Percentiles rank a stretch among this genome's conserved stretches.
Conservation (phyloP, 306 rosid genomes). For the Argentina anserina region DNA sequence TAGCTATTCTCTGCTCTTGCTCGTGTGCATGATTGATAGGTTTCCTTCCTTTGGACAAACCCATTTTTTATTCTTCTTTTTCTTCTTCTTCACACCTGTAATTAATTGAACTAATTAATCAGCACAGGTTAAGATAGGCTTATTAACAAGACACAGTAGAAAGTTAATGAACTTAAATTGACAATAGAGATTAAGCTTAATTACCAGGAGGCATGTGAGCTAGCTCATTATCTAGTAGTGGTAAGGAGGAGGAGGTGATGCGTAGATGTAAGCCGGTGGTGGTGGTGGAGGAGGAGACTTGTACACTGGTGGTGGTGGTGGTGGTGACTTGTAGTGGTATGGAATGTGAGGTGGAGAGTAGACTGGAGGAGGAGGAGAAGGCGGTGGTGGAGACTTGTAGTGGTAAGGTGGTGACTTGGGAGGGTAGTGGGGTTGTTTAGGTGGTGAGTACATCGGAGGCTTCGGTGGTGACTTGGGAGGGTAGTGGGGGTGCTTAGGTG, state of each 20-base stretch:
- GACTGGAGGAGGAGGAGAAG: conserved; percentile 3
- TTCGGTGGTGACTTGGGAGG: conserved; percentile 23
- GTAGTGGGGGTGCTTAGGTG: background rate
- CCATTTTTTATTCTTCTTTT: conserved; percentile 29
- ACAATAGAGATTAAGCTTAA: conserved; percentile 19
- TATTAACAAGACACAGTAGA: background rate
- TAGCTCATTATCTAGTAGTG: conserved; percentile 39
- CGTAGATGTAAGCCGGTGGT: conserved; percentile 40
- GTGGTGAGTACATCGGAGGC: conserved; percentile 6
- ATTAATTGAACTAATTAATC: background rate
- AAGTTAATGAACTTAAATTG: background rate
- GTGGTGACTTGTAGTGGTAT: conserved; percentile 23
- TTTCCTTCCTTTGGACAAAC: conserved; percentile 21
- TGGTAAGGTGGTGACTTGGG: conserved; percentile 17
- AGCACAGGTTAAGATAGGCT: background rate
- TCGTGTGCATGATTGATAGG: conserved; percentile 11
- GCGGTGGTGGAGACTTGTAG: conserved; percentile 9
- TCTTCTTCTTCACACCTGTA: conserved; percentile 36
- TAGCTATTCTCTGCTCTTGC: conserved; percentile 1
- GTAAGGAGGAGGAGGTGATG: conserved; percentile 84
- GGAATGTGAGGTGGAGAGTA: conserved; percentile 9
- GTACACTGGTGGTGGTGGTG: conserved; percentile 17
- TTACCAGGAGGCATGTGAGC: conserved; percentile 30
- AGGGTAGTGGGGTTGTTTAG: background rate
- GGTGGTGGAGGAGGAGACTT: conserved; percentile 25